Evolutionary conservation across 2,329 filamentous ascomycete species (phyloP), one percentile per base, ranked within the genome.

Genomic region (Xylariaceae sp.): DNA sequence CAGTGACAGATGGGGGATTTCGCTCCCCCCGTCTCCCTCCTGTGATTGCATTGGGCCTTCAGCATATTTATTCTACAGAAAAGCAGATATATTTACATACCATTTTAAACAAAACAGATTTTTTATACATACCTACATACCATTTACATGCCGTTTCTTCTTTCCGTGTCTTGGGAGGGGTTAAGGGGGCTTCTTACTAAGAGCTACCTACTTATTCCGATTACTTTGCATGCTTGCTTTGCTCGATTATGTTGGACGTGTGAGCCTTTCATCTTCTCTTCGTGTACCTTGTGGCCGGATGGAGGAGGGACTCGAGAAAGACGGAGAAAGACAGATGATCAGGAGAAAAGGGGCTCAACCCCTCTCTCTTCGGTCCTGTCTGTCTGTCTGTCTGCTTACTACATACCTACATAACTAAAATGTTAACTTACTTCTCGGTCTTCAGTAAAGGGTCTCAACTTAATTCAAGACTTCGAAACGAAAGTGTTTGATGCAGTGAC

Each of bases 91-190:
- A 61, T 49, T 57, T 53, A 60, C 54, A 58, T 58, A 60, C 56
- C 60, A 30, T 30, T 30, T 30, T 4, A 30, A 30, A 30, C 23
- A 30, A 4, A 30, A 30, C 23, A 30, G 23, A 30, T 30, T 30
- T 13, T 13, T 41, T 41, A 18, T 41, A 41, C 17, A 18, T 18
- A 18, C 17, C 17, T 54, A 61, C 54, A 58, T 58, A 60, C 55
- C 61, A 62, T 64, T 60, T 58, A 61, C 60, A 55, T 34, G 62
- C 60, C 58, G 60, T 10, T 61, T 34, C 53, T 17, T 57, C 53
- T 49, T 54, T 35, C 56, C 37, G 45, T 47, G 62, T 30, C 5
- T 4, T 30, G 4, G 58, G 44, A 45, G 53, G 57, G 54, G 55
- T 56, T 58, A 58, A 56, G 53, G 11, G 53, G 53, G 54, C 60